Evolutionary conservation across 75 land plant genomes (phyloP), one percentile per base, ranked within the genome.

Genomic region (Azolla pinnata): DNA sequence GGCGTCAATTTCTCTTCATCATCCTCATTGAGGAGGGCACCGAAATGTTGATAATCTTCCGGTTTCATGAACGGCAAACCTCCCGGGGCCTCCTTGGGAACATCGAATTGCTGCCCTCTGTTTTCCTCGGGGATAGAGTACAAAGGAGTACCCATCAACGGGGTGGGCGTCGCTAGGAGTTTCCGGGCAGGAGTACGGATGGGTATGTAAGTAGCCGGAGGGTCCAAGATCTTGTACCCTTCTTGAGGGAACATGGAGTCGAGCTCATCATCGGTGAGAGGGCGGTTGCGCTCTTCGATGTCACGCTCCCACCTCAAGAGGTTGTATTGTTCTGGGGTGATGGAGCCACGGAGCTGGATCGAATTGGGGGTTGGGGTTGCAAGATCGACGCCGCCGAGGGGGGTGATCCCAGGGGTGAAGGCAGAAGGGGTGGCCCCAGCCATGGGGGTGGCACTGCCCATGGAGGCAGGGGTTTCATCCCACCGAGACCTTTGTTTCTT

Each of bases 161-260:
- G 98, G 5, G 96, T 93, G 0, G 96, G 96, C 0, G 98, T 88
- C 0, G 98, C 98, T 29, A 93, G 77, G 7, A 93, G 79, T 69
- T 93, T 93, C 69, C 96, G 72, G 0, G 98, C 98, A n/a, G 97
- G 97, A 23, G 97, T 92, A 46, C 96, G 67, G 5, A 92, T 92
- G 0, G 97, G 97, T 28, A 92, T 83, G 64, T 92, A 92, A 1
- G 85, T 74, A 1, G 97, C 82, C 26, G 97, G 97, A 8, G 97
- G 89, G 9, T 88, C 95, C 56, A 92, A 57, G 29, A 88, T 78
- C 78, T 88, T 84, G 46, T 92, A 92, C 0, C 97, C 97, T 27
- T 92, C 97, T 60, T 70, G 80, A 4, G 97, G 97, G 35, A 91
- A 87, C 85, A 91, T 91, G 0, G 97, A 73, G 72, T 91, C 93